Evolutionary conservation across 2,329 filamentous ascomycete species (phyloP).

Genomic region (Fusarium caatingaense): DNA sequence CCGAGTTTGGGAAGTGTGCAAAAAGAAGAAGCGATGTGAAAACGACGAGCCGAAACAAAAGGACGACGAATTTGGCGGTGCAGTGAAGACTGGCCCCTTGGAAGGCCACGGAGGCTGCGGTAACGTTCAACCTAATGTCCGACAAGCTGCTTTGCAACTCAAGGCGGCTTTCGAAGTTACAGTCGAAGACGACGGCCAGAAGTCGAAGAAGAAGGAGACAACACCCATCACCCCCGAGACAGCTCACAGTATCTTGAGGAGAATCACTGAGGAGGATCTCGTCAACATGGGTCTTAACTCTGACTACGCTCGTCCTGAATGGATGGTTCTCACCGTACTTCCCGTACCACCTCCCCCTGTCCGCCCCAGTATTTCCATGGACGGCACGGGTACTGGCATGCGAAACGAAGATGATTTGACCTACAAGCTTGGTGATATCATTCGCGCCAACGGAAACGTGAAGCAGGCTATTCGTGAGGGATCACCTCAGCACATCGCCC

Average conservation of each 20-base stretch:
- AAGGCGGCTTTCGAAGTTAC: conserved; percentile 76
- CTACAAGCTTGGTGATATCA: conserved; percentile 98
- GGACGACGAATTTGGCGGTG: conserved; percentile 73
- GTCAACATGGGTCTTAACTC: conserved; percentile 90
- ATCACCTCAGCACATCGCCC: conserved; percentile 88
- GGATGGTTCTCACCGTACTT: conserved; percentile 96
- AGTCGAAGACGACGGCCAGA: conserved; percentile 75
- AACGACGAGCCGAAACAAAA: conserved; percentile 78
- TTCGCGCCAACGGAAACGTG: conserved; percentile 96
- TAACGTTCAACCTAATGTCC: conserved; percentile 87
- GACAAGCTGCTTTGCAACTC: conserved; percentile 86
- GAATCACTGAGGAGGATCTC: conserved; percentile 84
- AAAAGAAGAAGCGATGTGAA: conserved; percentile 87
- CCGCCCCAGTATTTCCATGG: conserved; percentile 95
- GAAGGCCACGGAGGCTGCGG: conserved; percentile 89
- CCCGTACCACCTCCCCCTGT: conserved; percentile 96
- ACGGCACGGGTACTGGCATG: conserved; percentile 90
- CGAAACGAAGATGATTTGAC: conserved; percentile 99
- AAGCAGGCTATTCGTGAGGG: conserved; percentile 91
- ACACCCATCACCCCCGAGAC: conserved; percentile 83
- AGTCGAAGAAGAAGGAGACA: conserved; percentile 77
- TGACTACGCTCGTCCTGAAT: conserved; percentile 95
- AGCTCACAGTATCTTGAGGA: conserved; percentile 87
- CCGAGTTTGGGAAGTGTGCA: conserved; percentile 90
- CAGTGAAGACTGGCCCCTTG: conserved; percentile 63